Percentiles rank a stretch among this genome's conserved stretches.
phyloP scores from a whole-genome alignment of 495 filamentous ascomycete genomes.

The Endocarpon pusillum region DNA sequence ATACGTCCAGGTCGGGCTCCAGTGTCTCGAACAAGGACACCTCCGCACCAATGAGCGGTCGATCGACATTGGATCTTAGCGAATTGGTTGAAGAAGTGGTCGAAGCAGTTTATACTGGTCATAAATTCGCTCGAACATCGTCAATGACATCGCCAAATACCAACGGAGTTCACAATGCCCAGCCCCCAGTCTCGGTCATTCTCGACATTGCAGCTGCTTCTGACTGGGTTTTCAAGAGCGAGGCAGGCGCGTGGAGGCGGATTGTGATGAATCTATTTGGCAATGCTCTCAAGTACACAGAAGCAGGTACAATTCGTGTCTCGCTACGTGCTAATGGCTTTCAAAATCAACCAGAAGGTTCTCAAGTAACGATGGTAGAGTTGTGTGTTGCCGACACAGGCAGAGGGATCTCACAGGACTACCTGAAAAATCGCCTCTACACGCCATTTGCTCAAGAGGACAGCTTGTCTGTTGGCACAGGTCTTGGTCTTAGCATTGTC shows the following conservation, averaged over 20 bases:
- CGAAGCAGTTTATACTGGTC: constrained; percentile 40
- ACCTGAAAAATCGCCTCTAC: constrained; percentile 47
- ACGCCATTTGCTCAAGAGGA: constrained; percentile 60
- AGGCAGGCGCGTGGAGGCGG: constrained; percentile 45
- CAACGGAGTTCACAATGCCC: constrained; percentile 6
- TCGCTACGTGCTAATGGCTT: constrained; percentile 21
- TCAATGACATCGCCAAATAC: constrained; percentile 4
- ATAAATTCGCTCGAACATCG: constrained; percentile 2
- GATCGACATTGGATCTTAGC: constrained; percentile 29
- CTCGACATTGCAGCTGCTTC: constrained; percentile 35
- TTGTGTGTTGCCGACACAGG: constrained; percentile 47
- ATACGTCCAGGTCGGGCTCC: constrained; percentile 8
- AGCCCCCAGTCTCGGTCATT: constrained; percentile 28
- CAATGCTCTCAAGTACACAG: constrained; percentile 57
- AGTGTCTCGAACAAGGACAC: constrained; percentile 2
- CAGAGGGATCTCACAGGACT: constrained; percentile 50
- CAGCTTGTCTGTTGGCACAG: constrained; percentile 43
- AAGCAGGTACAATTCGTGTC: constrained; percentile 39
- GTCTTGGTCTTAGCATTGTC: constrained; percentile 53
- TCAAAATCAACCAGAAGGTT: constrained; percentile 10
- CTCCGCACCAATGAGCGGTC: constrained; percentile 6
- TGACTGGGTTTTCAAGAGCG: constrained; percentile 35
- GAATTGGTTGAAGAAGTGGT: constrained; percentile 39
- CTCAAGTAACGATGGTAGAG: constrained; percentile 15
- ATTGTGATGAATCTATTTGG: constrained; percentile 59